These are phyloP conservation scores for Jasminum sambac DNA, from an alignment of 257 asterid species.

Conservation along the genomic window DNA sequence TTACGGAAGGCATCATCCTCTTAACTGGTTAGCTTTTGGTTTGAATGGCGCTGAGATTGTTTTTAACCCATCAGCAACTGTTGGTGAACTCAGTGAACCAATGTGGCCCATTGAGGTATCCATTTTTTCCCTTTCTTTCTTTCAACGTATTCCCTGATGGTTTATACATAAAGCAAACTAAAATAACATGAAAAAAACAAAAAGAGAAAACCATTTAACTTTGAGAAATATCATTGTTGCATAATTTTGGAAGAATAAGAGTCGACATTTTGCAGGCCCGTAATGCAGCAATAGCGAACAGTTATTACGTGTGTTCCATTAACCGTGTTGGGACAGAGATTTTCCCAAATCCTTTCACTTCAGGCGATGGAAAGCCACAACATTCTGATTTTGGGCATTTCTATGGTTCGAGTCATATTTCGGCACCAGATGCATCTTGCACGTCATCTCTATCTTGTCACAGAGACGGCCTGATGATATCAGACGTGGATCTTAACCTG, in stretches of 20 bases:
- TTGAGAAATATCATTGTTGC: neutral
- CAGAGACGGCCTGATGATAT: slow-evolving; percentile 73
- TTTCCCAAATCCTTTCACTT: slow-evolving; percentile 87
- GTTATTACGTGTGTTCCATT: slow-evolving; percentile 81
- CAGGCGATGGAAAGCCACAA: slow-evolving; percentile 93
- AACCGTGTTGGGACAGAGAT: slow-evolving; percentile 91
- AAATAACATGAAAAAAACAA: neutral
- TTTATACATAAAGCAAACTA: neutral
- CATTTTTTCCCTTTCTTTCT: neutral
- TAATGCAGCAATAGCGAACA: slow-evolving; percentile 91
- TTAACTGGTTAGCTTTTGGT: slow-evolving; percentile 95
- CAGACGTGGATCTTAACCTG: slow-evolving; percentile 87
- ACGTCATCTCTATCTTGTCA: slow-evolving; percentile 79
- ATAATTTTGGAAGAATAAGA: neutral
- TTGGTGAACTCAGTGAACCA: slow-evolving; percentile 98
- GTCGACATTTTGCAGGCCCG: slow-evolving; percentile 64
- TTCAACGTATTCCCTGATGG: neutral
- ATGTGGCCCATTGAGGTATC: slow-evolving; percentile 99
- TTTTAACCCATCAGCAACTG: slow-evolving; percentile 95
- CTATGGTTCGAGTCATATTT: slow-evolving; percentile 87
- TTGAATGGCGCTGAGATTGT: slow-evolving; percentile 95
- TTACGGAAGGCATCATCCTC: slow-evolving; percentile 97
- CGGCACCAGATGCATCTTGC: slow-evolving; percentile 92
- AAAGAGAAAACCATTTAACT: no score
- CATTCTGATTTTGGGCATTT: slow-evolving; percentile 91